Conservation (phyloP, 192 early-diverging fungal species). For the Spizellomyces punctatus region DNA sequence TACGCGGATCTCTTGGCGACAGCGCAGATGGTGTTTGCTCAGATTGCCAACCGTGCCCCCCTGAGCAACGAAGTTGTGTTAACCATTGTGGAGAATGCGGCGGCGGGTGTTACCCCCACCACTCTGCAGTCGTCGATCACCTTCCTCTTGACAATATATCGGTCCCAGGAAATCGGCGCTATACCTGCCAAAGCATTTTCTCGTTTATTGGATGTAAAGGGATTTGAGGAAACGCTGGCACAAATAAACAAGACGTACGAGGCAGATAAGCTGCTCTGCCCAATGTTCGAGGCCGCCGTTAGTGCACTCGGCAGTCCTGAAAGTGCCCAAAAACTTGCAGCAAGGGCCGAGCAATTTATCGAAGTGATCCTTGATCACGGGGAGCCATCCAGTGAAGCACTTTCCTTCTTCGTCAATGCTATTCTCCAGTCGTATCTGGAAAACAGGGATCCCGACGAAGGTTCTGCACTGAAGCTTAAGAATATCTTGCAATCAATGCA, state of each 20-base stretch:
- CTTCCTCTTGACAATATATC: slow-evolving; percentile 32
- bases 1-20: slow-evolving; percentile 42
- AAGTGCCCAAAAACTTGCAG: neutral
- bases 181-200: slow-evolving; percentile 12
- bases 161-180: slow-evolving; percentile 13
- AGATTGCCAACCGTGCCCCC: slow-evolving; percentile 54
- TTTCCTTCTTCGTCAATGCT: neutral
- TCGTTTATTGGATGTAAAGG: neutral
- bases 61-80: slow-evolving; percentile 49
- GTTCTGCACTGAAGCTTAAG: neutral
- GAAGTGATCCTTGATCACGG: slow-evolving; percentile 6
- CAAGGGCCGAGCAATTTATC: slow-evolving; percentile 8
- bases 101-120: slow-evolving; percentile 22
- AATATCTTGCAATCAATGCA: neutral
- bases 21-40: slow-evolving; percentile 70
- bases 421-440: slow-evolving; percentile 14
- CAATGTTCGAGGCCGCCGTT: slow-evolving; percentile 10
- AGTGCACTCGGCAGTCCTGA: neutral
- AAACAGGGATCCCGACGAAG: neutral
- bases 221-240: neutral
- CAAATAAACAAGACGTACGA: slow-evolving; percentile 16
- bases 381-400: neutral
- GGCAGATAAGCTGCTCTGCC: slow-evolving; percentile 11
- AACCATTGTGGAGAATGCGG: slow-evolving; percentile 49
- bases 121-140: slow-evolving; percentile 25